phyloP scores from a whole-genome alignment of 192 early-diverging fungal species.

The Coemansia sp. region DNA sequence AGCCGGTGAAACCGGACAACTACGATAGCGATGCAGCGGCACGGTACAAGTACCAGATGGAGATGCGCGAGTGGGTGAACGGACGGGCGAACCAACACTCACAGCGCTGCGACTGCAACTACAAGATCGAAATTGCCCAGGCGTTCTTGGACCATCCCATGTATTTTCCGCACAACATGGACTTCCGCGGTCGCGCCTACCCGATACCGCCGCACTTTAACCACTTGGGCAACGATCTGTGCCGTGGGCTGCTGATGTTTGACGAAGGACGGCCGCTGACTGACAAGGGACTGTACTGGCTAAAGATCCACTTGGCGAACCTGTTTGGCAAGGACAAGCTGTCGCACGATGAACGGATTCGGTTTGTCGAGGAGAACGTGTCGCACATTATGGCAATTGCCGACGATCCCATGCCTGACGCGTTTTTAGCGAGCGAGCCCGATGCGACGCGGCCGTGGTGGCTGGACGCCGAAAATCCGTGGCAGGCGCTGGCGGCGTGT shows the following conservation, averaged over 20 bases:
- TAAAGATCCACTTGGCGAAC: constrained; percentile 94
- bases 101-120: constrained; percentile 86
- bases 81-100: constrained; percentile 74
- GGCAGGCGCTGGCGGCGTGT: constrained; percentile 91
- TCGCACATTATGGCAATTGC: constrained; percentile 82
- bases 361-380: constrained; percentile 69
- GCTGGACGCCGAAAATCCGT: constrained; percentile 83
- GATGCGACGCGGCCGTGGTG: constrained; percentile 75
- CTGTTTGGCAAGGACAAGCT: constrained; percentile 89
- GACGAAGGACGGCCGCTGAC: constrained; percentile 75
- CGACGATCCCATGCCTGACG: constrained; percentile 65
- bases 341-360: constrained; percentile 76
- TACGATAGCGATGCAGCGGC: constrained; percentile 58
- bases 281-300: constrained; percentile 75
- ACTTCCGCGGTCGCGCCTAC: constrained; percentile 97
- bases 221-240: constrained; percentile 95
- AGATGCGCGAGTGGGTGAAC: constrained; percentile 56
- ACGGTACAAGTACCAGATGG: constrained; percentile 53
- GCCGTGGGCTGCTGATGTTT: constrained; percentile 89
- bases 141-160: constrained; percentile 82
- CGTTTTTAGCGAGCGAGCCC: constrained; percentile 12
- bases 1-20: constrained; percentile 61
- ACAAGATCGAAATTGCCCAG: constrained; percentile 91
- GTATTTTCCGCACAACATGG: constrained; percentile 96
- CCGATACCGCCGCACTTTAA: constrained; percentile 94